Conservation (phyloP, 2,329 filamentous ascomycete genomes). For the Diplodia seriata region DNA sequence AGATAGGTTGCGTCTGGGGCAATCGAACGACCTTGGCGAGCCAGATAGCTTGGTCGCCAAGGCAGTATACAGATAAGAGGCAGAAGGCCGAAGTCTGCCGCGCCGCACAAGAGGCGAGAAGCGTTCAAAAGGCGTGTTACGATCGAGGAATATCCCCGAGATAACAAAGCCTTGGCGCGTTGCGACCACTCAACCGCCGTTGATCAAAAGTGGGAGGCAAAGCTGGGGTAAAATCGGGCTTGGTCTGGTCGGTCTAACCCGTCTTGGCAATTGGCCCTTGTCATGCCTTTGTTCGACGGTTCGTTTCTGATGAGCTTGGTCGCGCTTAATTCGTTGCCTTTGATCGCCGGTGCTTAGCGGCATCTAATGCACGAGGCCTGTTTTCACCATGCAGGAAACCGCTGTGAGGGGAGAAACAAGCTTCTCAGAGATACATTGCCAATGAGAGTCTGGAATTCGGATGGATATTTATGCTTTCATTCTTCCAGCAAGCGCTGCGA, state of each 20-base stretch:
- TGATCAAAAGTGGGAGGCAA: conserved; percentile 25
- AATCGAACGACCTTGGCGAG: conserved; percentile 4
- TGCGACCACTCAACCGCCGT: background rate
- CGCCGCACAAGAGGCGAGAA: background rate
- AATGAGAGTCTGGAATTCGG: background rate
- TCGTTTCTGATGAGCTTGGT: background rate
- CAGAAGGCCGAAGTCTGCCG: background rate
- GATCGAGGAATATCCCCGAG: background rate
- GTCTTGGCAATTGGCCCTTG: conserved; percentile 10
- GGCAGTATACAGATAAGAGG: conserved; percentile 1
- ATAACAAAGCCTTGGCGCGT: conserved; percentile 11
- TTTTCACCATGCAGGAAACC: too few species aligned
- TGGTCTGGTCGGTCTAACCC: conserved; percentile 5
- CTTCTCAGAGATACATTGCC: background rate
- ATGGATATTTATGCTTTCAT: background rate
- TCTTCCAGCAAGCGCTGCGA: background rate
- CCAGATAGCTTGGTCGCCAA: conserved; percentile 23
- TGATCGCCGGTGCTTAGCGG: background rate
- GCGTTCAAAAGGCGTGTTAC: conserved; percentile 3
- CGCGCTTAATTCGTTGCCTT: background rate
- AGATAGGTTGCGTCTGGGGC: conserved; percentile 16
- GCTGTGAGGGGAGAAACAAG: background rate
- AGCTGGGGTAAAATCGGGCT: conserved; percentile 1
- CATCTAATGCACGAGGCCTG: background rate
- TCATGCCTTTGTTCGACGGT: background rate